Evolutionary conservation across 495 filamentous ascomycete species (phyloP).

Genomic region (Aspergillus sclerotioniger): DNA sequence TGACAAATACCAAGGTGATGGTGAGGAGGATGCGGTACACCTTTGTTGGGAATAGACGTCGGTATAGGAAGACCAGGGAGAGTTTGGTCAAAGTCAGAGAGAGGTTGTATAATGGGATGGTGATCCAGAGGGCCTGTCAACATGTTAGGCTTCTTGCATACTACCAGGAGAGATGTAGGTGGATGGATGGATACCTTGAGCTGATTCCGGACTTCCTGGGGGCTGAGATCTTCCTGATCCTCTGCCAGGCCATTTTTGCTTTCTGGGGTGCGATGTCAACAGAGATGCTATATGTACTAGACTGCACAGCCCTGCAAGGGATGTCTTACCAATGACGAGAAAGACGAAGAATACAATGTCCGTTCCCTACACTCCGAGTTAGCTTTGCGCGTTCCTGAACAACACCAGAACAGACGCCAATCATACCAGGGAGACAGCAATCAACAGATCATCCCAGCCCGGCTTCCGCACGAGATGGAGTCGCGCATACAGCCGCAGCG

Average conservation of each 20-base stretch:
- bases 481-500: conserved; percentile 32
- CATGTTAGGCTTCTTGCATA: not conserved
- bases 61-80: conserved; percentile 41
- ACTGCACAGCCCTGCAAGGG: not conserved
- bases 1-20: conserved; percentile 31
- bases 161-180: not conserved
- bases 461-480: conserved; percentile 30
- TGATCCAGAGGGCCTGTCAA: conserved; percentile 35
- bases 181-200: conserved; percentile 16
- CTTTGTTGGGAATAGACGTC: conserved; percentile 37
- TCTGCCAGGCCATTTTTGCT: conserved; percentile 18
- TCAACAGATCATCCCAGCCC: conserved; percentile 37
- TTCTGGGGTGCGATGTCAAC: conserved; percentile 8
- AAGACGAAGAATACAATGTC: conserved; percentile 27
- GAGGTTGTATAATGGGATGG: conserved; percentile 42
- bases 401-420: not conserved
- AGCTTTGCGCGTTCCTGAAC: not conserved
- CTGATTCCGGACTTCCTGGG: conserved; percentile 2
- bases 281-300: not conserved
- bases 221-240: not conserved
- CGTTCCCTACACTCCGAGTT: conserved; percentile 14
- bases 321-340: conserved; percentile 26
- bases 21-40: conserved; percentile 28
- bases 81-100: conserved; percentile 45
- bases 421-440: conserved; percentile 32